Evolutionary conservation across 306 rosid species (phyloP), one percentile per base, ranked within the genome.

Genomic region (Datisca glomerata): DNA sequence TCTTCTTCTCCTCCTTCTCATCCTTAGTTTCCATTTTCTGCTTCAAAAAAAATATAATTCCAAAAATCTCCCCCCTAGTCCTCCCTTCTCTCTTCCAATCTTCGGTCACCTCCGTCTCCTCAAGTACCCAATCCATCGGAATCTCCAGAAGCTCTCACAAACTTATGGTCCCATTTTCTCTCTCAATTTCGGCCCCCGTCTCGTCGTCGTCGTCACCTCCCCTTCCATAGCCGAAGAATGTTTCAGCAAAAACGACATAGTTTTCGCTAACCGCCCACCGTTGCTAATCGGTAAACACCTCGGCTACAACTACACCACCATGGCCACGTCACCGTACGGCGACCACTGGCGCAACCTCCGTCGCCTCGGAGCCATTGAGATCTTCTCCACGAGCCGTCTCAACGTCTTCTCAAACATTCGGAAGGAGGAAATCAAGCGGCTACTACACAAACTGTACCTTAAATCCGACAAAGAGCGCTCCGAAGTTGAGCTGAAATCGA

Each of bases 341-440:
- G 82, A 77, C 14, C 93, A 74, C 59, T 85, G 96, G 93, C 78
- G 89, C 17, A 85, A 80, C 72, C 39, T 77, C 15, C 81, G 89
- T 16, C 89, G 89, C 13, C 69, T 74, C 8, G 53, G 72, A 14
- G 23, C 85, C 7, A 2, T 70, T 4, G 91, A 85, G 66, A 69
- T 85, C 23, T 75, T 85, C 48, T 85, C 93, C 12, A 25, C 75
- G 0, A 36, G 21, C 22, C 68, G 76, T 1, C 76, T 65, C 25
- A 60, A 49, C 22, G 17, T 16, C n/a, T 76, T 74, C 22, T 4
- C 8, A 5, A 40, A n/a, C 18, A 20, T 69, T 23, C 61, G 81
- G 27, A 65, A 15, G 9, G 78, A 69, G 29, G 85, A 80, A 55
- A 70, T 52, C 11, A 18, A 34, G 28, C 43, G 61, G 21, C 16